Percentiles rank a stretch among this genome's conserved stretches.
Evolutionary conservation across 1,139 yeast genomes (phyloP).

Genomic region (Scheffersomyces insectosa): DNA sequence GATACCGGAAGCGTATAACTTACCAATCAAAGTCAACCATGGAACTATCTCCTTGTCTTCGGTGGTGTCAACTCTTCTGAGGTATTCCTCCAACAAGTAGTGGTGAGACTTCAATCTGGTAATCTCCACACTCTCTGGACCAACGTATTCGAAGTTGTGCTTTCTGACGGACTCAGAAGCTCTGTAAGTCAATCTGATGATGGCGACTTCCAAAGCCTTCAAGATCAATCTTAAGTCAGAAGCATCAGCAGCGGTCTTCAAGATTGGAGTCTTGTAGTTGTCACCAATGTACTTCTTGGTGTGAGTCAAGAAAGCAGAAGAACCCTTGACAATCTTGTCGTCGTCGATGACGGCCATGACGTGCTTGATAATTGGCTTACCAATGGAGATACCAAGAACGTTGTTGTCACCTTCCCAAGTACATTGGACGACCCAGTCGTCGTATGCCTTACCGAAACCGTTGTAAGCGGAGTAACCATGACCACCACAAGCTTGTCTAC

Average conservation of each 20-base stretch:
- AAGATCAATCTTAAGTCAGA: conserved; percentile 33
- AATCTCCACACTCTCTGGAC: conserved; percentile 57
- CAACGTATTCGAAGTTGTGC: conserved; percentile 56
- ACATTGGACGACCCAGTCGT: conserved; percentile 54
- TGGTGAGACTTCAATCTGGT: conserved; percentile 67
- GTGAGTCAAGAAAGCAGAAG: conserved; percentile 40
- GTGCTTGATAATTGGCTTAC: conserved; percentile 47
- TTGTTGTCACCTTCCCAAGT: conserved; percentile 58
- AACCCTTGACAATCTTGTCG: conserved; percentile 37
- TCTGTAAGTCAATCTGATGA: conserved; percentile 47
- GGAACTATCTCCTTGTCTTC: conserved; percentile 27
- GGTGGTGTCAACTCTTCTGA: conserved; percentile 28
- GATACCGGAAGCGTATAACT: conserved; percentile 66
- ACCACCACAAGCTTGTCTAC: conserved; percentile 56
- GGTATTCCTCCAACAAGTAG: conserved; percentile 50
- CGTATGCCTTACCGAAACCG: conserved; percentile 50
- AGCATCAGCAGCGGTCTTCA: conserved; percentile 30
- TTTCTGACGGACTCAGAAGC: conserved; percentile 46
- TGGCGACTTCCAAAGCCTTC: conserved; percentile 42
- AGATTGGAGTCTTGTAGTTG: conserved; percentile 24
- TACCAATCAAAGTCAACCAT: conserved; percentile 32
- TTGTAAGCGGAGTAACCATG: conserved; percentile 51
- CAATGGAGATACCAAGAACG: conserved; percentile 47
- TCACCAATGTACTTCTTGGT: conserved; percentile 25
- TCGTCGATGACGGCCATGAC: conserved; percentile 30